Evolutionary conservation across 345 rosid species (phyloP).

Genomic region (Populus alba): DNA sequence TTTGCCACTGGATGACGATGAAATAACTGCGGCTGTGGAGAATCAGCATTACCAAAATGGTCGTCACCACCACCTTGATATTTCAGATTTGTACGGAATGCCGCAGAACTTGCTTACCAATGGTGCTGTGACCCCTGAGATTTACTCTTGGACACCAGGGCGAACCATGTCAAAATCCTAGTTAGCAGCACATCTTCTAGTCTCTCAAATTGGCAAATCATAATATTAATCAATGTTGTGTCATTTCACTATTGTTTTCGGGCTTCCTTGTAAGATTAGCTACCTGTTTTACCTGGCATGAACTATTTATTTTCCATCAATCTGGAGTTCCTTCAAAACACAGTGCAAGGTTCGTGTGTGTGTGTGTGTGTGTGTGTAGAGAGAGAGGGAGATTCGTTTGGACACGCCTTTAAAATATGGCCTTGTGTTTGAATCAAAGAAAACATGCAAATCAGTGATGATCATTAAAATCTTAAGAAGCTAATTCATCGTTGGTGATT

Average conservation of each 20-base stretch:
- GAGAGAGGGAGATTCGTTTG: neutral
- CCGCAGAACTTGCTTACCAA: conserved; percentile 72
- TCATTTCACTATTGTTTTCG: neutral
- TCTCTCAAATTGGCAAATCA: neutral
- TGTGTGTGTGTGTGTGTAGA: too few species aligned
- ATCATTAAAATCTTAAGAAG: neutral
- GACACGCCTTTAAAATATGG: neutral
- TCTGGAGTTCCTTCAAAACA: neutral
- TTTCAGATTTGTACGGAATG: conserved; percentile 58
- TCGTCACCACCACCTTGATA: conserved; percentile 50
- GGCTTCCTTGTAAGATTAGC: neutral
- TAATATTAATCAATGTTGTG: neutral
- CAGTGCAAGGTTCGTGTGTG: neutral
- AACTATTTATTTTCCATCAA: neutral
- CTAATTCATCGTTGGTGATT: neutral
- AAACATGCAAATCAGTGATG: neutral
- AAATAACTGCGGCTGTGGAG: conserved; percentile 43
- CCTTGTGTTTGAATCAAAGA: neutral
- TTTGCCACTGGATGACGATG: conserved; percentile 74
- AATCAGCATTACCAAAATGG: conserved; percentile 61
- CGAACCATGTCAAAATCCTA: conserved; percentile 49
- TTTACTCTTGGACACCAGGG: conserved; percentile 58
- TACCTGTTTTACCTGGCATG: neutral
- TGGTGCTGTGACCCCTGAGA: conserved; percentile 50
- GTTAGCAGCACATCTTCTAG: neutral